phyloP scores from a whole-genome alignment of 1,284 basidiomycete genomes.

The Rhodotorula sp. region DNA sequence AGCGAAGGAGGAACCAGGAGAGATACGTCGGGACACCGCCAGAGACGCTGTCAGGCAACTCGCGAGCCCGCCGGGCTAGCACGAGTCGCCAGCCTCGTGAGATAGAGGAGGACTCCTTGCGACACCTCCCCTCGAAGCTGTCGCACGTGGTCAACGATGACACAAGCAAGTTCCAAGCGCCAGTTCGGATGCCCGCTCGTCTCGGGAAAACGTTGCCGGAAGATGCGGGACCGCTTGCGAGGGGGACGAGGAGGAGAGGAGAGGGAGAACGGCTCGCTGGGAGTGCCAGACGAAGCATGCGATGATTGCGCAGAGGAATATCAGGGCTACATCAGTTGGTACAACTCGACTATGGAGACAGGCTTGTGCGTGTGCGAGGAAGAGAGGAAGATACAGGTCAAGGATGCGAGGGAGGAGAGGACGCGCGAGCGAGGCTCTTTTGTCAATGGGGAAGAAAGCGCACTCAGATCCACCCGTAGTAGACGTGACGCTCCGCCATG shows the following conservation, averaged over 20 bases:
- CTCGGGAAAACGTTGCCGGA: too few species aligned
- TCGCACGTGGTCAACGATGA: too few species aligned
- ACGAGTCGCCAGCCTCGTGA: neutral
- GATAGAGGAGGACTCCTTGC: neutral
- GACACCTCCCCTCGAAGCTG: too few species aligned
- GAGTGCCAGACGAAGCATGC: too few species aligned
- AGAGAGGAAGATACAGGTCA: neutral
- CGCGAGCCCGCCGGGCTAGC: too few species aligned
- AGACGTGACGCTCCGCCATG: neutral
- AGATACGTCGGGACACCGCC: too few species aligned
- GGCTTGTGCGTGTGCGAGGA: neutral
- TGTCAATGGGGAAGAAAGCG: neutral
- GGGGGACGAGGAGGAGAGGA: neutral
- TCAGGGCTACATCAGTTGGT: neutral
- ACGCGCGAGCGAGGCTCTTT: too few species aligned
- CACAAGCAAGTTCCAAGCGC: too few species aligned
- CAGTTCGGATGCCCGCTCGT: too few species aligned
- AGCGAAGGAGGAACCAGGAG: too few species aligned
- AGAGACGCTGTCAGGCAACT: too few species aligned
- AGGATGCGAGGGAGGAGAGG: neutral
- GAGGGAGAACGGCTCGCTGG: neutral
- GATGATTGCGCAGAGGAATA: neutral
- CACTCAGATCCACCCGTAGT: slow-evolving; percentile 24
- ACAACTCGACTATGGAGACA: neutral
- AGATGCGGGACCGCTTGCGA: too few species aligned